Base-by-base conservation (phyloP, 495 filamentous ascomycete species). In the Annulohypoxylon nitens region DNA sequence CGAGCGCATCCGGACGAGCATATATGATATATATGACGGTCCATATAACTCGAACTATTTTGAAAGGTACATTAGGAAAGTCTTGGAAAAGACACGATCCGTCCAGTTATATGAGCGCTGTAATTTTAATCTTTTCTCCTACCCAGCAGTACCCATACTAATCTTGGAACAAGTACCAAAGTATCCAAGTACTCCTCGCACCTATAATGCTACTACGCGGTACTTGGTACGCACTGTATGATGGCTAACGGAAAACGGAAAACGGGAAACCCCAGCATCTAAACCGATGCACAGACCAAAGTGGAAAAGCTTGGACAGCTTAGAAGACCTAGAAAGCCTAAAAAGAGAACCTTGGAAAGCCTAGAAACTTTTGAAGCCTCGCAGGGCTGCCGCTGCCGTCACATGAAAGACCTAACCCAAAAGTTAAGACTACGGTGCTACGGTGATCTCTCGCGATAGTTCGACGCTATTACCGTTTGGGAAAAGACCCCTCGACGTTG, bases 381-480 rank as follows among this genome's bases (percentile, higher is more conserved):
- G 69, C 69, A 66, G 64, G 58, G 63, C 64, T 67, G n/a, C n/a
- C 58, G 62, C 64, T 67, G n/a, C n/a, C 58, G 62, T 67, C 48
- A 72, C 58, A 72, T 72, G 64, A 23, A 61, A 59, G 55, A 50
- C 47, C 23, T 41, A 43, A 64, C 51, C 45, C 23, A 20, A 51
- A 61, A 37, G 6, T 10, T 43, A 12, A 26, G 8, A 55, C 14
- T 34, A 55, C 16, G 11, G 36, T 39, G 11, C 39, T 43, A 14
- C 12, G 12, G 14, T 61, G 65, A 68, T 61, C 55, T 61, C 25
- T 45, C 65, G 61, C 53, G 41, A 53, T 11, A 55, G 8, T 18
- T 18, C n/a, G 48, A 33, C 45, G 18, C 36, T 36, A 26, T 39
- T 45, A 60, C 53, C 25, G 10, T 57, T 57, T 37, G 5, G 53